A percentile compares a stretch with the other conserved stretches of the same genome.
These are phyloP conservation scores for Neophaeococcomyces mojaviensis DNA, from an alignment of 2,329 filamentous ascomycete species.

Conservation along the genomic window DNA sequence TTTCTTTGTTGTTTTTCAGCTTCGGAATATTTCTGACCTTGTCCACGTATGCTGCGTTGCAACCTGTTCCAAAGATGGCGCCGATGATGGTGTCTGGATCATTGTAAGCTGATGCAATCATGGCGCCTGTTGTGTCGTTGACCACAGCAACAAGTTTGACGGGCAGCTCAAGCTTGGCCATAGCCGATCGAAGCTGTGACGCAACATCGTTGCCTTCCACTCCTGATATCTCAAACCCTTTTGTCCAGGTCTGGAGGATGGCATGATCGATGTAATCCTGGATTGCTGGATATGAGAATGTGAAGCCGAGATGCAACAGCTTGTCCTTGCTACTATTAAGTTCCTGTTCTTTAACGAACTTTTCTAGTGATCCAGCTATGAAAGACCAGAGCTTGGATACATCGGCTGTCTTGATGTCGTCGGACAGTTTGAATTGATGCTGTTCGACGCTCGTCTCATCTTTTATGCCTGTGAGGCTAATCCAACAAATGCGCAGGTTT, in stretches of 20 bases:
- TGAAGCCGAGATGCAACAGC: constrained; percentile 73
- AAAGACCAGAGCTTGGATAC: constrained; percentile 76
- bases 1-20: too few relatives aligned
- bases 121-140: too few relatives aligned
- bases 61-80: too few relatives aligned
- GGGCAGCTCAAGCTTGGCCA: constrained; percentile 53
- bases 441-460: neutral
- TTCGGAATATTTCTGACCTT: too few relatives aligned
- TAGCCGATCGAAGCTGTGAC: constrained; percentile 67
- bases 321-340: constrained; percentile 36
- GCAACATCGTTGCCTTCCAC: constrained; percentile 82
- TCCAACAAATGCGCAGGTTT: constrained; percentile 76
- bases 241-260: constrained; percentile 88
- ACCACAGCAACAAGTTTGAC: neutral
- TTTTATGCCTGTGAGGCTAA: neutral
- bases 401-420: constrained; percentile 70
- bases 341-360: constrained; percentile 76
- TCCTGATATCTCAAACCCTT: constrained; percentile 39
- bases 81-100: too few relatives aligned
- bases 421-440: constrained; percentile 80
- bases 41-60: too few relatives aligned
- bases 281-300: constrained; percentile 90
- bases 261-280: constrained; percentile 90
- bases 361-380: constrained; percentile 71
- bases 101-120: too few relatives aligned